These are phyloP conservation scores for Oryza meyeriana DNA, from an alignment of 176 grass and related monocot genomes.

Conservation along the genomic window DNA sequence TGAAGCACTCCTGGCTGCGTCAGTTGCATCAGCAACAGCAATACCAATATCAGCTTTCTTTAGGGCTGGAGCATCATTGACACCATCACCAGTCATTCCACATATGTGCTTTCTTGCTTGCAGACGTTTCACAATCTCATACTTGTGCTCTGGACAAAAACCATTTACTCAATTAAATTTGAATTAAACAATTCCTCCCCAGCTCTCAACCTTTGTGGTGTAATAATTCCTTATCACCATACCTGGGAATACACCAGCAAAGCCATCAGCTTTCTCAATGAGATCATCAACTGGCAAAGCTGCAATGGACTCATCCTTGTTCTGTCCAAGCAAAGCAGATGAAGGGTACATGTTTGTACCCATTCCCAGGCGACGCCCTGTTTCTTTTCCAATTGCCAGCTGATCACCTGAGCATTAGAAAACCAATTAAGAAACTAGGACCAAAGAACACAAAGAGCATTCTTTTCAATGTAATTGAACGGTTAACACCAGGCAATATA, in stretches of 20 bases:
- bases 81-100: slow-evolving; percentile 87
- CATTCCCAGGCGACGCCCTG: slow-evolving; percentile 72
- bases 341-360: slow-evolving; percentile 88
- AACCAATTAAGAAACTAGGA: neutral
- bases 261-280: slow-evolving; percentile 86
- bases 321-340: slow-evolving; percentile 70
- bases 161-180: neutral
- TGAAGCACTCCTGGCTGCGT: slow-evolving; percentile 80
- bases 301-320: slow-evolving; percentile 67
- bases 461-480: neutral
- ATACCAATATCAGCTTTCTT: slow-evolving; percentile 91
- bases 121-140: slow-evolving; percentile 79
- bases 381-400: slow-evolving; percentile 72
- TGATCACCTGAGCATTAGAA: slow-evolving; percentile 58
- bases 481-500: neutral
- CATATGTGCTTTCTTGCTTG: slow-evolving; percentile 84
- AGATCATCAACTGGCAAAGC: slow-evolving; percentile 79
- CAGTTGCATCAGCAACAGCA: slow-evolving; percentile 78
- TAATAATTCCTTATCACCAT: neutral
- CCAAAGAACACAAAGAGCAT: neutral
- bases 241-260: slow-evolving; percentile 87
- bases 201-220: neutral
- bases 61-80: slow-evolving; percentile 79
- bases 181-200: neutral
- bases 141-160: slow-evolving; percentile 64